Evolutionary conservation across 163 green algal species (phyloP).

Genomic region (Chlorella variabilis): DNA sequence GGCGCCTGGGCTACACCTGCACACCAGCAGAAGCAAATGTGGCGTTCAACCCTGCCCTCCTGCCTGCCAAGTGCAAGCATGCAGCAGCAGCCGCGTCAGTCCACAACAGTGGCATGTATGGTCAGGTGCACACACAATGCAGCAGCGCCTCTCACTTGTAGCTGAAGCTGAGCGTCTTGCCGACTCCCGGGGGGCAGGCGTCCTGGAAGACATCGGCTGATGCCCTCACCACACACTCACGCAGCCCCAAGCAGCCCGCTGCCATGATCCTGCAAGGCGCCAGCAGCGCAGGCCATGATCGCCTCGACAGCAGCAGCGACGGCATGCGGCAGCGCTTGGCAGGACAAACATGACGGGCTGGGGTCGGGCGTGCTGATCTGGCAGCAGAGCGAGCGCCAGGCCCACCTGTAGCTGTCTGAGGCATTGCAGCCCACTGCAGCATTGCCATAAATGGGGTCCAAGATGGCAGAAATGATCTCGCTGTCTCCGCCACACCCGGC

Average conservation of each 20-base stretch:
- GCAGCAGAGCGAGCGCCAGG: no score
- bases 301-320: neutral
- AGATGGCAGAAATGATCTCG: neutral
- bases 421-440: constrained; percentile 2
- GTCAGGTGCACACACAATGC: no score
- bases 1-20: no score
- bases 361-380: no score
- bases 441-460: constrained; percentile 7
- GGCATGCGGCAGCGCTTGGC: neutral
- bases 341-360: no score
- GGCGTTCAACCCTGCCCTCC: no score
- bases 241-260: constrained; percentile 7
- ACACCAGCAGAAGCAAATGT: no score
- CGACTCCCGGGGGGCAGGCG: neutral
- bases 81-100: no score
- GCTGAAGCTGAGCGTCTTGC: constrained; percentile 19
- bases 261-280: constrained; percentile 13
- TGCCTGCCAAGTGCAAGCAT: neutral
- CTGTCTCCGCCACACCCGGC: neutral
- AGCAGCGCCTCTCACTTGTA: constrained; percentile 29
- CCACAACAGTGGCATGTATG: no score
- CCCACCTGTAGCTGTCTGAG: constrained; percentile 15
- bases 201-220: constrained; percentile 9
- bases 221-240: neutral
- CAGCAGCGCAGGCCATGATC: neutral